Percentiles rank a stretch among this genome's conserved stretches.
Conservation (phyloP, 352 stramenopile species). For the Phytophthora palmivora region DNA sequence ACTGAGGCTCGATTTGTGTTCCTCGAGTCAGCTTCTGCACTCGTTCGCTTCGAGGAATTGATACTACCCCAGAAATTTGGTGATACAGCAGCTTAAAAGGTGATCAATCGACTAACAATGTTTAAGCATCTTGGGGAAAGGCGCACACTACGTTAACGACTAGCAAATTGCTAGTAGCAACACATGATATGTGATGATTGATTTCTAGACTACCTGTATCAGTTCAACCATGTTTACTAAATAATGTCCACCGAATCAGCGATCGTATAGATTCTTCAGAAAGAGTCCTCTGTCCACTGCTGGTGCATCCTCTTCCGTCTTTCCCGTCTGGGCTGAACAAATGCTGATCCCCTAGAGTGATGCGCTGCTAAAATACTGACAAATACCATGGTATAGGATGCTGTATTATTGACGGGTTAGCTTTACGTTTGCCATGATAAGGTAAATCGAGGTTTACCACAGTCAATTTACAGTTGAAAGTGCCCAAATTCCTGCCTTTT, state of each 20-base stretch:
- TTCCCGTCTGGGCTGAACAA: slow-evolving; percentile 10
- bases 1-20: slow-evolving; percentile 36
- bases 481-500: too few relatives aligned
- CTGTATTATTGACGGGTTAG: too few relatives aligned
- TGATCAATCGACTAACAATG: too few relatives aligned
- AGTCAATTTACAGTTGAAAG: too few relatives aligned
- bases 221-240: too few relatives aligned
- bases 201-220: neutral
- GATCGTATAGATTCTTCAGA: slow-evolving; percentile 2
- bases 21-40: slow-evolving; percentile 29
- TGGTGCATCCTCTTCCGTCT: neutral
- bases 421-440: too few relatives aligned
- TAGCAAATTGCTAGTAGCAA: neutral
- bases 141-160: neutral
- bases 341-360: neutral
- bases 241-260: neutral
- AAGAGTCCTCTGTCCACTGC: neutral
- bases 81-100: too few relatives aligned
- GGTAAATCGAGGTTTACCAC: too few relatives aligned
- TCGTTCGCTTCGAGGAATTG: slow-evolving; percentile 46
- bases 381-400: neutral
- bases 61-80: slow-evolving; percentile 24
- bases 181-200: too few relatives aligned
- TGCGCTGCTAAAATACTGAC: too few relatives aligned
- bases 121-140: too few relatives aligned